These are phyloP conservation scores for Neopestalotiopsis sp. DNA, from an alignment of 2,329 filamentous ascomycete genomes.

Conservation along the genomic window DNA sequence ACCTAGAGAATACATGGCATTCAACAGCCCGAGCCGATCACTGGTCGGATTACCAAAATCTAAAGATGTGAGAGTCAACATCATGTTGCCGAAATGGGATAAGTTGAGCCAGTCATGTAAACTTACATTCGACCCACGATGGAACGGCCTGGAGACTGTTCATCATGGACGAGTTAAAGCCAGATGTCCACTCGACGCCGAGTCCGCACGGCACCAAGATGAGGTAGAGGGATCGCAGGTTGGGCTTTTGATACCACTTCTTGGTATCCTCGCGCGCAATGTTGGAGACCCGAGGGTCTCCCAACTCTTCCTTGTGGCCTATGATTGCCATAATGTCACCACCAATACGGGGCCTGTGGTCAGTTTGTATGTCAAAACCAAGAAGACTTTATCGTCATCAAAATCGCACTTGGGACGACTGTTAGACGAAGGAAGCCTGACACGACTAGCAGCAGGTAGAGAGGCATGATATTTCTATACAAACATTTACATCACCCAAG, in stretches of 20 bases:
- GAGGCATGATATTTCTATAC: not conserved
- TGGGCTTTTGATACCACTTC: slow-evolving; percentile 46
- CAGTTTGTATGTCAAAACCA: too few relatives aligned
- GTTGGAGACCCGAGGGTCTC: slow-evolving; percentile 38
- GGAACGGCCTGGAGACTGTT: slow-evolving; percentile 46
- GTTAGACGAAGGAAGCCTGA: not conserved
- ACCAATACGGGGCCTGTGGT: too few relatives aligned
- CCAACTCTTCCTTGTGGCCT: slow-evolving; percentile 39
- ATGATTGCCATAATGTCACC: slow-evolving; percentile 36
- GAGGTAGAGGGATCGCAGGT: slow-evolving; percentile 43
- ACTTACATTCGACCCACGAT: slow-evolving; percentile 42
- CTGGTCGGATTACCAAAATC: slow-evolving; percentile 47
- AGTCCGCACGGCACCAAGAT: slow-evolving; percentile 44
- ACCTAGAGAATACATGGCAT: slow-evolving; percentile 48
- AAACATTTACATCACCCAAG: not conserved
- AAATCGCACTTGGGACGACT: not conserved
- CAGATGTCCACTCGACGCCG: slow-evolving; percentile 50
- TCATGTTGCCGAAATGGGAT: too few relatives aligned
- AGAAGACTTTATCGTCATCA: not conserved
- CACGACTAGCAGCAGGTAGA: not conserved
- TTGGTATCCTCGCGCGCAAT: slow-evolving; percentile 41
- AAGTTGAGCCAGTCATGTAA: not conserved
- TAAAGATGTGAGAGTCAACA: slow-evolving; percentile 17
- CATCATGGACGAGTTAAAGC: slow-evolving; percentile 49
- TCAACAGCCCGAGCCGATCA: slow-evolving; percentile 44